These are phyloP conservation scores for Penicillium rolfsii DNA, from an alignment of 2,329 filamentous ascomycete genomes.

Conservation along the genomic window DNA sequence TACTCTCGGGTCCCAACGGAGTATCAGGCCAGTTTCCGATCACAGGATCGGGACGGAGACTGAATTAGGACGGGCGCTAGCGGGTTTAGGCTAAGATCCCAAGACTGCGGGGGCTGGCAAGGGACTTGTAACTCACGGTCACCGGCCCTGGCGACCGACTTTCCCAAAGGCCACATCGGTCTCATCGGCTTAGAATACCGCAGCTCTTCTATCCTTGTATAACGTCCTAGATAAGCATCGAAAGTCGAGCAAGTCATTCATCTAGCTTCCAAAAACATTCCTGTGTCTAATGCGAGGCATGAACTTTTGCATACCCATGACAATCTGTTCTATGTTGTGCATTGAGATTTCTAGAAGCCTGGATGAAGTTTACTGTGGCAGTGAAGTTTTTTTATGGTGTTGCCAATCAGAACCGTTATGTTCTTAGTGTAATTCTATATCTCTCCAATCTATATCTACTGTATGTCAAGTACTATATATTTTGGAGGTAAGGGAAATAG, in stretches of 20 bases:
- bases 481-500: not conserved
- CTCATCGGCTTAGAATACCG: conserved; percentile 8
- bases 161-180: conserved; percentile 11
- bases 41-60: conserved; percentile 15
- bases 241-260: not conserved
- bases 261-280: not conserved
- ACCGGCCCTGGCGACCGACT: conserved; percentile 9
- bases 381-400: too few relatives aligned
- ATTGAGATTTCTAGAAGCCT: too few relatives aligned
- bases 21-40: conserved; percentile 10
- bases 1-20: not conserved
- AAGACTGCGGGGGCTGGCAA: not conserved
- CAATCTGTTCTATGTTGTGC: too few relatives aligned
- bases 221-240: not conserved
- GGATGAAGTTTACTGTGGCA: too few relatives aligned
- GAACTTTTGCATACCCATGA: too few relatives aligned
- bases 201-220: not conserved
- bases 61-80: not conserved
- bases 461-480: too few relatives aligned
- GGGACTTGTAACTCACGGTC: not conserved
- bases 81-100: not conserved
- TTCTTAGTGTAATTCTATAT: too few relatives aligned
- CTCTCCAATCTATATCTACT: too few relatives aligned
- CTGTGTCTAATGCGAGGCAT: too few relatives aligned
- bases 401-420: too few relatives aligned